Percentiles rank a stretch among this genome's conserved stretches.
Evolutionary conservation across 768 basidiomycete genomes (phyloP).

Genomic region (Suillus ampliporus): DNA sequence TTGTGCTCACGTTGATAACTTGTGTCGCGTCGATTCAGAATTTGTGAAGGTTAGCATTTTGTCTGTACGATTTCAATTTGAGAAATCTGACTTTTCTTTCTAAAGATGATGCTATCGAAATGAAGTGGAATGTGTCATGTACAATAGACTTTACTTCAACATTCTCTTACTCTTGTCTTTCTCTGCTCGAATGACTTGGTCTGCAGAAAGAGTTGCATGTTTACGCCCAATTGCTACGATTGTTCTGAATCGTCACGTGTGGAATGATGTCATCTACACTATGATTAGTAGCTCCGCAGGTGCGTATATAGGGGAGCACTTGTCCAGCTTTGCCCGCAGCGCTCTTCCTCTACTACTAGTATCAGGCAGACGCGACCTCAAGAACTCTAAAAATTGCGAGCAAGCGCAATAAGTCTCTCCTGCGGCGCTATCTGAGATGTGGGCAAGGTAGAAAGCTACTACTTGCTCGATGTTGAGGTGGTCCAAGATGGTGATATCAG

Average conservation of each 20-base stretch:
- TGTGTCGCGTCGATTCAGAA: slow-evolving; percentile 47
- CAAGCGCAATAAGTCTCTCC: too few species aligned
- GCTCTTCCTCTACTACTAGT: background rate
- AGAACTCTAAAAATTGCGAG: too few species aligned
- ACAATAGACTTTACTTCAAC: slow-evolving; percentile 18
- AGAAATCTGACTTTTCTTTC: slow-evolving; percentile 18
- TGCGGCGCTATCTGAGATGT: too few species aligned
- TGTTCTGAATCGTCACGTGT: background rate
- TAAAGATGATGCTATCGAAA: slow-evolving; percentile 78
- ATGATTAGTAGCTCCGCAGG: background rate
- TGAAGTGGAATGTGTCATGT: slow-evolving; percentile 36
- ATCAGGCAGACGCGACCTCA: too few species aligned
- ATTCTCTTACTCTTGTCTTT: background rate
- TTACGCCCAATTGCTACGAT: background rate
- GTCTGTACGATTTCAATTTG: slow-evolving; percentile 7
- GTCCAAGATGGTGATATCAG: background rate
- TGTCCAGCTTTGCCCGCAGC: background rate
- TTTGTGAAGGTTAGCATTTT: slow-evolving; percentile 67
- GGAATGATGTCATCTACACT: background rate
- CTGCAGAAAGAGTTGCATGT: background rate
- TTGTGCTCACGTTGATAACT: slow-evolving; percentile 11
- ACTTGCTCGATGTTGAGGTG: background rate
- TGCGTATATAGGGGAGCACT: slow-evolving; percentile 2
- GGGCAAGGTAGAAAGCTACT: background rate
- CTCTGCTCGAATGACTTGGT: background rate